Evolutionary conservation across 768 basidiomycete species (phyloP), one percentile per base, ranked within the genome.

Genomic region (Steccherinum ochraceum): DNA sequence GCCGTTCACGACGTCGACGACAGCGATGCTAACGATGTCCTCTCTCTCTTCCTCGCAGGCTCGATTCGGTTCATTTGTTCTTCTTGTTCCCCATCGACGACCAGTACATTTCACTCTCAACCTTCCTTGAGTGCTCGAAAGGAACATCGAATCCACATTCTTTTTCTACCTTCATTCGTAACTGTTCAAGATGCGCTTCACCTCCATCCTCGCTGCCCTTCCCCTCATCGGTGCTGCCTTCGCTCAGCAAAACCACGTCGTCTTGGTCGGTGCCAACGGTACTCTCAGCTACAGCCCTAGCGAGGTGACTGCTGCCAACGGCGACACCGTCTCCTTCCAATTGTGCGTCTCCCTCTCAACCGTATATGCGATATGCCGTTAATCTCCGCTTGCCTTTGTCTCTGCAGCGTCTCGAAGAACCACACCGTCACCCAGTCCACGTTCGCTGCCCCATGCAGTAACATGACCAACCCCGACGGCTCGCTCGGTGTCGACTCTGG

Each of bases 391-490:
- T 18, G 18, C 19, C 41, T 44, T 20, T 19, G 41, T 20, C 45
- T 40, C n/a, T 45, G 10, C 35, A 56, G 56, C 59, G 24, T 59
- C 30, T 50, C 60, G 53, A 61, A 61, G 63, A 64, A 63, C 59
- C 64, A 82, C 77, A 74, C 79, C 18, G 76, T 79, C 44, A 81
- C 81, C 4, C 79, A 83, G 63, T 83, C 80, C 10, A 76, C 77
- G 39, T 84, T 85, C 56, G 67, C 73, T 35, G 56, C 52, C 44
- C 83, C 83, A 20, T 85, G 83, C 63, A 55, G 61, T 2, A 57
- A 64, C 51, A 55, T 69, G 54, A 67, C 66, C 23, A 65, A 66
- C 2, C 63, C 70, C 16, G 55, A 45, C 39, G 60, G 62, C 42
- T 49, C 63, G 5, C 56, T 54, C 20, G 78, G 77, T 39, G 61